A percentile compares a stretch with the other conserved stretches of the same genome.
phyloP scores from a whole-genome alignment of 331 rosid species.

The Erythrophleum ivorense region DNA sequence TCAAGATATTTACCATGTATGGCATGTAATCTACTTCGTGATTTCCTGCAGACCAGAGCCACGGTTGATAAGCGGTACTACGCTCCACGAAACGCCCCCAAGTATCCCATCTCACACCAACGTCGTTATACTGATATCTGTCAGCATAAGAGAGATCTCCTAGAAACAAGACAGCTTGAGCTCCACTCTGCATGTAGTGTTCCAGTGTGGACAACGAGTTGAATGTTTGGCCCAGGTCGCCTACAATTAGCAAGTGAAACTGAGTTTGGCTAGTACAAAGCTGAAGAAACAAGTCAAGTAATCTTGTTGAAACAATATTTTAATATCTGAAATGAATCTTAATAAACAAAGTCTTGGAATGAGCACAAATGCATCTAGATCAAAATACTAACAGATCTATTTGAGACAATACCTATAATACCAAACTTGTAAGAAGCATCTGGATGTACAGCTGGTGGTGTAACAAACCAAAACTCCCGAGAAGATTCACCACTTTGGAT shows the following conservation, averaged over 20 bases:
- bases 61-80: conserved; percentile 83
- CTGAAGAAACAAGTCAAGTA: too few relatives aligned
- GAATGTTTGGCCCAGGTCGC: conserved; percentile 93
- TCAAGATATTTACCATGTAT: conserved; percentile 78
- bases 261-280: too few relatives aligned
- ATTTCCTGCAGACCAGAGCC: conserved; percentile 90
- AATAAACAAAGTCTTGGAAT: too few relatives aligned
- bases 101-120: conserved; percentile 89
- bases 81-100: conserved; percentile 84
- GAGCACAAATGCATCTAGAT: too few relatives aligned
- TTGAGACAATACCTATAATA: conserved; percentile 71
- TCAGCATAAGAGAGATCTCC: conserved; percentile 97
- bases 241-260: too few relatives aligned
- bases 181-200: conserved; percentile 83
- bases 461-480: conserved; percentile 79
- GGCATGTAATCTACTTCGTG: conserved; percentile 93
- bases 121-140: conserved; percentile 72
- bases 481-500: conserved; percentile 78
- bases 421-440: conserved; percentile 83
- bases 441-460: conserved; percentile 75
- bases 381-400: too few relatives aligned
- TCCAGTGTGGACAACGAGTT: conserved; percentile 90
- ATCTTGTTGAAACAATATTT: too few relatives aligned
- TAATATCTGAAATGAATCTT: too few relatives aligned
- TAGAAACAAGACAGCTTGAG: conserved; percentile 70